These are phyloP conservation scores for Yamagishiella unicocca DNA, from an alignment of 139 green algal genomes.

Conservation along the genomic window DNA sequence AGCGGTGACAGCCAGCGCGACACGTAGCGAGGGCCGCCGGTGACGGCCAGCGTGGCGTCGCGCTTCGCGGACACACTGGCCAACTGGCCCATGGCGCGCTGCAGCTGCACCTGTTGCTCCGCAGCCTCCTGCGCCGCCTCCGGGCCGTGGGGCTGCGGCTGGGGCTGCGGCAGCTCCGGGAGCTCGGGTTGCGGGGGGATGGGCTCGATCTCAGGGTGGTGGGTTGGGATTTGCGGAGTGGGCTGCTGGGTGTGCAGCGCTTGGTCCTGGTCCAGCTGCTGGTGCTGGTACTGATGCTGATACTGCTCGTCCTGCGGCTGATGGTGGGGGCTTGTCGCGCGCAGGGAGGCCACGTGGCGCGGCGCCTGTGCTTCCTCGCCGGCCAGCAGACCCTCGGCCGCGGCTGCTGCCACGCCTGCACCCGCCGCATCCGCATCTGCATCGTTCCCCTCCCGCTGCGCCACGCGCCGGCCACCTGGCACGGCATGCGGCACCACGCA, in stretches of 20 bases:
- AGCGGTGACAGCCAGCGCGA: conserved; percentile 5
- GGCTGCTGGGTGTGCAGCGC: background rate
- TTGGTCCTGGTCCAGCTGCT: background rate
- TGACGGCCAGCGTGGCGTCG: background rate
- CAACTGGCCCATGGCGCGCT: background rate
- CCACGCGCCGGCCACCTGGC: no score
- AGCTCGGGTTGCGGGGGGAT: background rate
- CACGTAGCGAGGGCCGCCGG: conserved; percentile 13
- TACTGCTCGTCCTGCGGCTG: background rate
- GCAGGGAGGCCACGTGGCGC: no score
- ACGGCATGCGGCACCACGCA: no score
- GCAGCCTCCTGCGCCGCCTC: background rate
- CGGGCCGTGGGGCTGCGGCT: background rate
- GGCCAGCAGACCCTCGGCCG: no score
- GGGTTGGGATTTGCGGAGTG: background rate
- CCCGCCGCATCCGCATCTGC: no score
- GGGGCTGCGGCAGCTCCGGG: background rate
- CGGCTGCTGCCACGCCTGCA: no score
- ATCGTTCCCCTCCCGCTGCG: no score
- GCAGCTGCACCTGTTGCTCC: background rate
- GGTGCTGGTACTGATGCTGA: background rate
- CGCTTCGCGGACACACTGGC: background rate
- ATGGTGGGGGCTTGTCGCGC: no score
- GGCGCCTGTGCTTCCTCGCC: no score
- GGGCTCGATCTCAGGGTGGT: background rate